These are phyloP conservation scores for Corrigiola litoralis DNA, from an alignment of 179 eudicot species.

Conservation along the genomic window DNA sequence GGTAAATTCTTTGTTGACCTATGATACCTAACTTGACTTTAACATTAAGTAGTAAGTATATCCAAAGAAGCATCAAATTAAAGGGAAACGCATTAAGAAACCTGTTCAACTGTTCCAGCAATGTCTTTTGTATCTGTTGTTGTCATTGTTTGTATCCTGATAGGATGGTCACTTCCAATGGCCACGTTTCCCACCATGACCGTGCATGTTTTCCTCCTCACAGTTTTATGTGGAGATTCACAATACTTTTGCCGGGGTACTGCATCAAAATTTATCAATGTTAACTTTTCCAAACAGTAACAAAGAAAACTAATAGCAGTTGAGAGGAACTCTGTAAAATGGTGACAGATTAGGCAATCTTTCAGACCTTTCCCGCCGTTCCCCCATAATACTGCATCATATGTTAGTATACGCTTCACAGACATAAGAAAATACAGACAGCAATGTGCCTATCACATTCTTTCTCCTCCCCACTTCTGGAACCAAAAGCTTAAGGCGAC, in stretches of 20 bases:
- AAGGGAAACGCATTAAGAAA: conserved; percentile 16
- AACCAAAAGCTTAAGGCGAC: too few relatives aligned
- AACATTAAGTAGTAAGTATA: not conserved
- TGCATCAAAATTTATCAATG: conserved; percentile 22
- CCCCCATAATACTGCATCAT: not conserved
- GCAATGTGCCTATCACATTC: not conserved
- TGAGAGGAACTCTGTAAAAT: too few relatives aligned
- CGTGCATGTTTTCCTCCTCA: conserved; percentile 85
- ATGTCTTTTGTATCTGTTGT: conserved; percentile 96
- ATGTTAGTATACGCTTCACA: not conserved
- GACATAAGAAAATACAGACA: not conserved
- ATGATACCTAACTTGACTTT: too few relatives aligned
- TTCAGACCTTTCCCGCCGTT: not conserved
- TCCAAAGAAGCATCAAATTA: not conserved
- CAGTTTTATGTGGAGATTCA: conserved; percentile 74
- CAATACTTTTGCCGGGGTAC: conserved; percentile 97
- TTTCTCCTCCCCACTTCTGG: not conserved
- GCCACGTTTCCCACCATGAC: conserved; percentile 97
- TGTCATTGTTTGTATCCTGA: conserved; percentile 96
- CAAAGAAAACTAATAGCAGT: too few relatives aligned
- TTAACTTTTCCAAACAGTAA: conserved; percentile 4
- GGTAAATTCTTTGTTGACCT: not conserved
- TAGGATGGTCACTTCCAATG: conserved; percentile 95
- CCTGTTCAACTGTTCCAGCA: conserved; percentile 92
- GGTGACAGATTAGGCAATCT: not conserved